phyloP scores from a whole-genome alignment of 192 early-diverging fungal species.

The Backusella mclennaniae region DNA sequence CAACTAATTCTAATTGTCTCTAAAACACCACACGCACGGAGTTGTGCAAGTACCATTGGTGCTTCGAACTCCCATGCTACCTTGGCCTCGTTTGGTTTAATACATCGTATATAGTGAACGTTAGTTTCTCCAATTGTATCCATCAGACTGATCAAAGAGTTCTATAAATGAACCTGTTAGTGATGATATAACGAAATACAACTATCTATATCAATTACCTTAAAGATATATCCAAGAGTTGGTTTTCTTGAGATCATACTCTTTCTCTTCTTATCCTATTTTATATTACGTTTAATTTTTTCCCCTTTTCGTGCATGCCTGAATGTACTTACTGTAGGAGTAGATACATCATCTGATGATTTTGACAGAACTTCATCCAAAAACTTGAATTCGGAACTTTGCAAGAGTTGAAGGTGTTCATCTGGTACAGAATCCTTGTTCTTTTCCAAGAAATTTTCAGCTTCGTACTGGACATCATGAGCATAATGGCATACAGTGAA shows the following conservation, averaged over 20 bases:
- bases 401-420: slow-evolving; percentile 81
- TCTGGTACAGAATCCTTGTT: slow-evolving; percentile 99
- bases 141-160: slow-evolving; percentile 90
- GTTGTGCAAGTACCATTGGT: slow-evolving; percentile 89
- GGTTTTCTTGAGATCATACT: slow-evolving; percentile 69
- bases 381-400: slow-evolving; percentile 74
- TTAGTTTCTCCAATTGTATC: slow-evolving; percentile 92
- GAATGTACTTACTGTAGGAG: slow-evolving; percentile 22
- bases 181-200: neutral
- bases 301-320: neutral
- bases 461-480: slow-evolving; percentile 90
- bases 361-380: slow-evolving; percentile 76
- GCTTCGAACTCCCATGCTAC: slow-evolving; percentile 92
- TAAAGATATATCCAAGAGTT: slow-evolving; percentile 60
- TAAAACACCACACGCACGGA: slow-evolving; percentile 97
- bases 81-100: slow-evolving; percentile 97
- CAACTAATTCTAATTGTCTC: slow-evolving; percentile 99
- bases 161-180: slow-evolving; percentile 13
- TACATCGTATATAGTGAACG: slow-evolving; percentile 97
- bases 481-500: slow-evolving; percentile 98
- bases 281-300: neutral
- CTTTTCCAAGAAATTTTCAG: slow-evolving; percentile 98
- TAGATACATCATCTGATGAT: slow-evolving; percentile 30
- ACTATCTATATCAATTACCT: neutral
- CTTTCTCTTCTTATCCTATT: slow-evolving; percentile 44